Base-by-base conservation (phyloP, 352 stramenopile species). In the Thalassiosira mediterranea region DNA sequence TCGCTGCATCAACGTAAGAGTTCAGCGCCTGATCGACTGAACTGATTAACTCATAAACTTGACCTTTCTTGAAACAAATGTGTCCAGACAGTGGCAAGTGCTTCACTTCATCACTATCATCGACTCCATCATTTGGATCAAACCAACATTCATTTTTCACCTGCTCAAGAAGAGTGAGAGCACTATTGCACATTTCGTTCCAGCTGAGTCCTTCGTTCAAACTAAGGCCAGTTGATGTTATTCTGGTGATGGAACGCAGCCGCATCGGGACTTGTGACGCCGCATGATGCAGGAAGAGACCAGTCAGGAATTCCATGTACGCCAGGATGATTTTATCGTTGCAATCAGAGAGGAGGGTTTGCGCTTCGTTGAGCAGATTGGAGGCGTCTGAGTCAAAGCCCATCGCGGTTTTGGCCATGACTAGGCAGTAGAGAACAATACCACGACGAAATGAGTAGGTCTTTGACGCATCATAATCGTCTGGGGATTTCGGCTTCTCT, bases 131-230 rank as follows among this genome's bases (percentile, higher is more conserved):
- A 11, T 60, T n/a, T 58, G 60, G 61, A 56, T 84, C 76, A 73
- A 84, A 84, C 76, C 76, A 79, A 21, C 69, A 79, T 56, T 74
- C 68, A 70, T 76, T 73, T 64, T 79, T 79, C 26, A 84, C 76
- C 70, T 79, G 67, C 23, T 84, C 63, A 54, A 77, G 75, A 31
- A 79, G 58, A 23, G 57, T 59, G 4, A 79, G 31, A 29, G 51
- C 42, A 42, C 26, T 72, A 29, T 61, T n/a, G 42, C 67, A 79
- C 76, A 84, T 77, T 13, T 76, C 68, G 34, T 67, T 66, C 76
- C 76, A 84, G 40, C 54, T 76, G 23, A 84, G 28, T 4, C 38
- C 40, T 25, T 71, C 53, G 47, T 57, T 57, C 28, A 60, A 57
- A 64, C 64, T 76, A 34, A 69, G 48, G 31, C 32, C 53, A 68